A percentile compares a stretch with the other conserved stretches of the same genome.
Conservation (phyloP, 495 filamentous ascomycete species). For the Hypoxylon crocopeplum region DNA sequence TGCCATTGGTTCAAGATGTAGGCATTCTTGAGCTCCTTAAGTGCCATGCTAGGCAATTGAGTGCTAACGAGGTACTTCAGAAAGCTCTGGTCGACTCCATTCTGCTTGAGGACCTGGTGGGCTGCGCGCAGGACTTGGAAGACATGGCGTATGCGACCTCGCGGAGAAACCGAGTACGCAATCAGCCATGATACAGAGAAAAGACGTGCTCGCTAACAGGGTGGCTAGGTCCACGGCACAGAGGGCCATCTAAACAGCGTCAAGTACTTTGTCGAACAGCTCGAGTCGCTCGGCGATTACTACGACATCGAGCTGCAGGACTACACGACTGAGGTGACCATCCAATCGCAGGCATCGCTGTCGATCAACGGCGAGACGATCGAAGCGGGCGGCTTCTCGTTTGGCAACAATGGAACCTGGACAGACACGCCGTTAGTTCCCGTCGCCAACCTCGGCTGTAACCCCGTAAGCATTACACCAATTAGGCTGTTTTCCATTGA, state of each 20-base stretch:
- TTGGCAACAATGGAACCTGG: constrained; percentile 54
- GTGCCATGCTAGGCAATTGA: too few relatives aligned
- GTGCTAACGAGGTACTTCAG: constrained; percentile 17
- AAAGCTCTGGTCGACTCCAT: constrained; percentile 32
- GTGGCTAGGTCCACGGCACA: constrained; percentile 66
- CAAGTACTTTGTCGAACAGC: constrained; percentile 63
- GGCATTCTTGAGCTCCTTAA: constrained; percentile 1
- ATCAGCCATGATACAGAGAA: background rate
- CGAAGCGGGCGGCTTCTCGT: constrained; percentile 43
- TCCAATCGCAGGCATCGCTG: constrained; percentile 44
- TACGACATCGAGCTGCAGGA: constrained; percentile 67
- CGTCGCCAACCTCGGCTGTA: constrained; percentile 65
- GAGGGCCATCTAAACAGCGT: constrained; percentile 69
- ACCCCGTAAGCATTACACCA: constrained; percentile 33
- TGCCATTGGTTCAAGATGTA: constrained; percentile 35
- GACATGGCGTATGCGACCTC: constrained; percentile 45
- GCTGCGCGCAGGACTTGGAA: constrained; percentile 54
- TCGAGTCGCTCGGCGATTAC: constrained; percentile 56
- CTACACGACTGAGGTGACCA: constrained; percentile 52
- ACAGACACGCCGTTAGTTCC: constrained; percentile 50
- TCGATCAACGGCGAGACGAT: constrained; percentile 40
- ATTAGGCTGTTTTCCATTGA: background rate
- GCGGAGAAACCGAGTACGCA: constrained; percentile 35
- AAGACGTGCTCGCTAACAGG: constrained; percentile 2
- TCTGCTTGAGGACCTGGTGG: constrained; percentile 45